Conservation (phyloP, 495 filamentous ascomycete species). For the Rhypophila decipiens region DNA sequence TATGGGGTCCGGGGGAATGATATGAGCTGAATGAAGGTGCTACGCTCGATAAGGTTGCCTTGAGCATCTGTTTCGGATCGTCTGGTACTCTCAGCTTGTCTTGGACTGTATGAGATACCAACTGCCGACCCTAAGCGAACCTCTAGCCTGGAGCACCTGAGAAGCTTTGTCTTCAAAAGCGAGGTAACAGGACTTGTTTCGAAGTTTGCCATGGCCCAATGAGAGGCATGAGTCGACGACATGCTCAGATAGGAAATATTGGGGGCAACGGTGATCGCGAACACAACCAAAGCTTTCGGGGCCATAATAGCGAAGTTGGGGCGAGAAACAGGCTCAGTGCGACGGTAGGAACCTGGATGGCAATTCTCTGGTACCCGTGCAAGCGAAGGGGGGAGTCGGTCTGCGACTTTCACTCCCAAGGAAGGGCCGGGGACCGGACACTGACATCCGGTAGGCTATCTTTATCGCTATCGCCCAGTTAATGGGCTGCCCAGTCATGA, state of each 20-base stretch:
- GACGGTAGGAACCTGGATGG: conserved; percentile 12
- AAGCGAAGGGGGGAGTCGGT: background rate
- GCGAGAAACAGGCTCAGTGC: conserved; percentile 8
- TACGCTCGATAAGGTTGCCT: no score
- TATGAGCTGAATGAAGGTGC: background rate
- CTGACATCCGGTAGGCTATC: no score
- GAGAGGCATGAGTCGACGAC: background rate
- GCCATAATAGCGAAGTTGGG: conserved; percentile 3
- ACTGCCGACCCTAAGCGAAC: no score
- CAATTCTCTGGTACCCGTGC: conserved; percentile 4
- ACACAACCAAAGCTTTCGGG: conserved; percentile 1
- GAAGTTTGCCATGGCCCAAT: background rate
- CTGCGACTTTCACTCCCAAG: background rate
- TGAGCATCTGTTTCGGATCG: no score
- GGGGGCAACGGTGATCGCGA: background rate
- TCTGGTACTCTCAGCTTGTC: no score
- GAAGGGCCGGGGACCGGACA: no score
- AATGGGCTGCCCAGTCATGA: no score
- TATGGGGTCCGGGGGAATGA: background rate
- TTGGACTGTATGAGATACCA: no score
- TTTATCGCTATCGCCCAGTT: no score
- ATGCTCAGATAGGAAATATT: background rate
- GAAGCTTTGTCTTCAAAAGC: background rate
- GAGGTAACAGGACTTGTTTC: background rate
- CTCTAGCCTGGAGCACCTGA: no score